These are phyloP conservation scores for Eucalyptus caleyi DNA, from an alignment of 345 rosid species.

Conservation along the genomic window DNA sequence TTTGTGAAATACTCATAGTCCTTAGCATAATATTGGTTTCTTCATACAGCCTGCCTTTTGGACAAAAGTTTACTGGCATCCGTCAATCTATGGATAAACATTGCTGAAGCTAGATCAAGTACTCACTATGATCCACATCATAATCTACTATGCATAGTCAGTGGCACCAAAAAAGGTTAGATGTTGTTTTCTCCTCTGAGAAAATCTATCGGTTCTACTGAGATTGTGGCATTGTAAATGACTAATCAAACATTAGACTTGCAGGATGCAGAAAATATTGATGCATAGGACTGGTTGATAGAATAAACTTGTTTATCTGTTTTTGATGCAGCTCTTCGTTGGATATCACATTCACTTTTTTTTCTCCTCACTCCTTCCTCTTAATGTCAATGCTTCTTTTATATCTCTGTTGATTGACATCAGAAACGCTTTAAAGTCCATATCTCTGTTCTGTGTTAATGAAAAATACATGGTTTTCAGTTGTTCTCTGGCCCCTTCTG, in stretches of 20 bases:
- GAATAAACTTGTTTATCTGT: not conserved
- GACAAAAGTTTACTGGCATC: conserved; percentile 52
- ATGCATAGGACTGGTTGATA: not conserved
- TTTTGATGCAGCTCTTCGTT: not conserved
- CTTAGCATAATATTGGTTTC: not conserved
- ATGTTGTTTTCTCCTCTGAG: not conserved
- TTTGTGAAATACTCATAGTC: not conserved
- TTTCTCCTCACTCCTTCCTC: not conserved
- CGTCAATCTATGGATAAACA: conserved; percentile 88
- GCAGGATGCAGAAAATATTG: not conserved
- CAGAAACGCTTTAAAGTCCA: not conserved
- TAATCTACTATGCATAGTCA: conserved; percentile 62
- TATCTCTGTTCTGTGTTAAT: not conserved
- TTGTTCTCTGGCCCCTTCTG: conserved; percentile 79
- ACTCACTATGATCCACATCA: conserved; percentile 93
- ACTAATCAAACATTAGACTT: not conserved
- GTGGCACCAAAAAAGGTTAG: conserved; percentile 75
- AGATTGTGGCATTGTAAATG: not conserved
- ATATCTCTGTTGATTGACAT: not conserved
- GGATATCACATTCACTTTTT: not conserved
- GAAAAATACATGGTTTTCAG: conserved; percentile 15
- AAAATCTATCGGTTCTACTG: not conserved
- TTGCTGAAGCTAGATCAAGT: conserved; percentile 64
- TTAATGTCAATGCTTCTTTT: not conserved
- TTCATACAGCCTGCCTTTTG: conserved; percentile 50